Evolutionary conservation across 306 rosid genomes (phyloP).

Genomic region (Alnus rubra): DNA sequence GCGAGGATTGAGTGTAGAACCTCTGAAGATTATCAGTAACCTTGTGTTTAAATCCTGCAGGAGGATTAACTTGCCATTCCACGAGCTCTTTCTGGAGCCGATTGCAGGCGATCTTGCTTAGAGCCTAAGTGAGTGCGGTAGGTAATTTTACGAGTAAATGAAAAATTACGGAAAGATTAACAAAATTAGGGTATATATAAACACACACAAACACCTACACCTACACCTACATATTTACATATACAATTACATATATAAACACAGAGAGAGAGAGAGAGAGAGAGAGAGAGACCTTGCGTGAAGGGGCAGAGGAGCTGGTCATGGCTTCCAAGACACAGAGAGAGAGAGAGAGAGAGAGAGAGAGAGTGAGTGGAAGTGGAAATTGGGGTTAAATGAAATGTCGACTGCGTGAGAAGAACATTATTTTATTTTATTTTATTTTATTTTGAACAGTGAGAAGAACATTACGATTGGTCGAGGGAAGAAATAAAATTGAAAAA

Average conservation of each 20-base stretch:
- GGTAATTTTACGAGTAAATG: background rate
- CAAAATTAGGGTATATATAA: background rate
- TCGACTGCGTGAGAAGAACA: background rate
- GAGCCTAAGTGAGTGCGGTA: slow-evolving; percentile 41
- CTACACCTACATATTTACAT: background rate
- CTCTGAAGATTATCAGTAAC: slow-evolving; percentile 96
- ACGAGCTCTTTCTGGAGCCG: slow-evolving; percentile 96
- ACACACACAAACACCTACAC: background rate
- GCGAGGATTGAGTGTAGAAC: slow-evolving; percentile 28
- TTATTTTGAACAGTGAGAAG: too few species aligned
- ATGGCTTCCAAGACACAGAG: slow-evolving; percentile 3
- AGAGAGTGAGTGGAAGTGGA: background rate
- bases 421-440: too few species aligned
- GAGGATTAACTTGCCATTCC: slow-evolving; percentile 99
- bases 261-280: background rate
- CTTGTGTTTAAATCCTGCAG: slow-evolving; percentile 88
- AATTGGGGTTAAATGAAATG: background rate
- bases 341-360: background rate
- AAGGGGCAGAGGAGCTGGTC: slow-evolving; percentile 15
- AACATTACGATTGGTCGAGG: background rate
- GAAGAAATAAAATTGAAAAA: background rate
- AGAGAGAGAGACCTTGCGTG: slow-evolving; percentile 17
- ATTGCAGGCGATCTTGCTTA: slow-evolving; percentile 98
- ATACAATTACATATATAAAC: background rate
- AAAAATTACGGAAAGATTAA: background rate